Base-by-base conservation (phyloP, 768 basidiomycete species). In the Trametes villosa region DNA sequence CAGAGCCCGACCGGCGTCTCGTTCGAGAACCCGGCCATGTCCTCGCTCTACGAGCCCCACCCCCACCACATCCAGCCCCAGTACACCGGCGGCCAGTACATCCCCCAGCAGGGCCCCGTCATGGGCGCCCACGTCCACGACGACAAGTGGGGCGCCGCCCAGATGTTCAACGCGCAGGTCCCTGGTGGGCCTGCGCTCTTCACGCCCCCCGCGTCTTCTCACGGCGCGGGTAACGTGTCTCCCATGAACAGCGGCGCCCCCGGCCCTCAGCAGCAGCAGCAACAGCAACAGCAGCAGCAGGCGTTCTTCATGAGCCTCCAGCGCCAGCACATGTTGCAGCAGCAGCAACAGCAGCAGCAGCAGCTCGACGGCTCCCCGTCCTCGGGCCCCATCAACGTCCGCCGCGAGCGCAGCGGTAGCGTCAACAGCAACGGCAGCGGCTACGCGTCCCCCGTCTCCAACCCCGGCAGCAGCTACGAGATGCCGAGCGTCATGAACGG, bases 21-120 rank as follows among this genome's bases (percentile, higher is more conserved):
- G 3, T 84, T 76, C 56, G 84, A 85, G 67, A 84, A 84, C 59
- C 83, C 84, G 2, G 78, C 78, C 2, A 80, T 83, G 76, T 70
- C 79, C 52, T 67, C 75, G 13, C 64, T 78, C 30, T 81, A 81
- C 59, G 80, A 81, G 54, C 73, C 78, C 45, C 71, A 73, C 54
- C 53, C 68, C 33, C 72, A 76, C 30, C 65, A 70, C 31, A 47
- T 62, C 52, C 47, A 53, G 53, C 40, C 51, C 33, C 75, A 77
- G 45, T 78, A 67, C 54, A 30, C 64, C 31, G 64, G 46, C 55
- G 55, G 61, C 53, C 66, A 65, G 65, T 64, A 52, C 61, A 41
- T 63, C 29, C 51, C 29, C 12, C 66, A 67, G 26, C 66, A 67
- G 44, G 49, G 38, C 44, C 56, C 55, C 27, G 29, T 63, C 20